These are phyloP conservation scores for Parmelia sp. DNA, from an alignment of 495 filamentous ascomycete genomes.

Conservation along the genomic window DNA sequence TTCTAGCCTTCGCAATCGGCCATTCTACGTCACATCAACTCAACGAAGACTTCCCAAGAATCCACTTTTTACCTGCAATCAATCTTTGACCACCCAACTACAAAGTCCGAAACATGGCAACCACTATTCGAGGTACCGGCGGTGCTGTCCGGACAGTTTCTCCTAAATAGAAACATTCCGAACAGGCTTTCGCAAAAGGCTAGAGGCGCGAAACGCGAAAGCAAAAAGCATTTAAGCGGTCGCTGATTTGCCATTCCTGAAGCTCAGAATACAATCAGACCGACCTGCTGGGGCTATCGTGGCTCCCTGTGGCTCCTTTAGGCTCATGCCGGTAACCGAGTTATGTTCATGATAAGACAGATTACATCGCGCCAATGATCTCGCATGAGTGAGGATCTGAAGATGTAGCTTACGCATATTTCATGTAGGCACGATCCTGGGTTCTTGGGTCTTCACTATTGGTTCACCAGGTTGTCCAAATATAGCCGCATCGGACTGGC, in stretches of 20 bases:
- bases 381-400: conserved; percentile 2
- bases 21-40: background rate
- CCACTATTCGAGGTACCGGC: background rate
- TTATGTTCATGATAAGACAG: background rate
- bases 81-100: background rate
- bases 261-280: background rate
- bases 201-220: conserved; percentile 8
- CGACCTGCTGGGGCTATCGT: background rate
- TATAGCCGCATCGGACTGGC: background rate
- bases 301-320: background rate
- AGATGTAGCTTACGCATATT: conserved; percentile 4
- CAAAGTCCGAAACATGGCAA: background rate
- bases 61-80: background rate
- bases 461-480: background rate
- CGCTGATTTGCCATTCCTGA: background rate
- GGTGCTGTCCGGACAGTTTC: background rate
- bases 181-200: background rate
- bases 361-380: conserved; percentile 7
- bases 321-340: conserved; percentile 1
- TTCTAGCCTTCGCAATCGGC: background rate
- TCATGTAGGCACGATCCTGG: conserved; percentile 9
- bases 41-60: background rate
- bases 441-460: conserved; percentile 7
- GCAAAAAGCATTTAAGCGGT: background rate
- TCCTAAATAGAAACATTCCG: background rate